These are phyloP conservation scores for Athelia sp. DNA, from an alignment of 1,284 basidiomycete genomes.

Conservation along the genomic window DNA sequence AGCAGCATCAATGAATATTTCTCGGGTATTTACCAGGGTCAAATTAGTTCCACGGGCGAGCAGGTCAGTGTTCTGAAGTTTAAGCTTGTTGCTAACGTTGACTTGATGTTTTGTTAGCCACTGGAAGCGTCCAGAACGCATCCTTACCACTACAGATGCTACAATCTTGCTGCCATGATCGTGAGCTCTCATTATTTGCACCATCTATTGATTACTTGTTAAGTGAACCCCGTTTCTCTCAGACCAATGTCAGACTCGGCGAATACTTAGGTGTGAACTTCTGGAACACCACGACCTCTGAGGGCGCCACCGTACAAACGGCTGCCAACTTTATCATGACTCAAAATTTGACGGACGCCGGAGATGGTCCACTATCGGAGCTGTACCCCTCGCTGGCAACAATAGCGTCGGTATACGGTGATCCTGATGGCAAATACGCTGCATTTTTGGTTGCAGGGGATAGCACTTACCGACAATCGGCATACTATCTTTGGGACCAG, in stretches of 20 bases:
- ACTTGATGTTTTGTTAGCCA: constrained; percentile 26
- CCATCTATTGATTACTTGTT: constrained; percentile 1
- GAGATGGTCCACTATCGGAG: constrained; percentile 25
- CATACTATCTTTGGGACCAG: constrained; percentile 52
- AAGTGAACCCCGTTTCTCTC: constrained; percentile 2
- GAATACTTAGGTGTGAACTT: constrained; percentile 35
- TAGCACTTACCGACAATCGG: constrained; percentile 34
- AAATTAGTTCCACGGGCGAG: constrained; percentile 44
- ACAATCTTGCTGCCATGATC: constrained; percentile 66
- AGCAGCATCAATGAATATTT: constrained; percentile 40
- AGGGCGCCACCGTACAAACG: constrained; percentile 48
- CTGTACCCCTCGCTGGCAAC: constrained; percentile 46
- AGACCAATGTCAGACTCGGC: constrained; percentile 54
- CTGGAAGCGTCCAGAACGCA: constrained; percentile 53
- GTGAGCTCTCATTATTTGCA: constrained; percentile 28
- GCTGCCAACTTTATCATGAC: constrained; percentile 55
- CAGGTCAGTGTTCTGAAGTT: constrained; percentile 28
- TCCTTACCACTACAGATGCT: constrained; percentile 62
- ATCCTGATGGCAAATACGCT: constrained; percentile 40
- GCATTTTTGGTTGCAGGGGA: constrained; percentile 34
- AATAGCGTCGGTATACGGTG: constrained; percentile 49
- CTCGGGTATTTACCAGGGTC: constrained; percentile 33
- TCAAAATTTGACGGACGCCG: constrained; percentile 28
- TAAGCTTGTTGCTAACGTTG: not conserved
- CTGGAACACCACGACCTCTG: constrained; percentile 43